Evolutionary conservation across 2,329 filamentous ascomycete species (phyloP).

Genomic region (Torrubiellomyces zombiae): DNA sequence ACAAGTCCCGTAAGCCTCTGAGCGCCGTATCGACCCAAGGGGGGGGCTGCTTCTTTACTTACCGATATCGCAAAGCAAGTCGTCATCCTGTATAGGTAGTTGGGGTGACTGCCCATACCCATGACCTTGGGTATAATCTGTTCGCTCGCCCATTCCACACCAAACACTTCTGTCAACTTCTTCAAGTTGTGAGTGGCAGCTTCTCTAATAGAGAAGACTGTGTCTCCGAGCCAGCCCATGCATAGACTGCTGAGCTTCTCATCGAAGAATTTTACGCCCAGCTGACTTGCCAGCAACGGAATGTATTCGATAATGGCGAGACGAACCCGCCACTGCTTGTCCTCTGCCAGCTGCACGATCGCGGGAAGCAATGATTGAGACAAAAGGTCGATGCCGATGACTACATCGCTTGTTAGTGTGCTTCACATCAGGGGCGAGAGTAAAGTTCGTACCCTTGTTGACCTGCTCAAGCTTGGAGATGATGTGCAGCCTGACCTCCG

Average conservation of each 20-base stretch:
- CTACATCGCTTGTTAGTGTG: too few relatives aligned
- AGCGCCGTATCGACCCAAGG: too few relatives aligned
- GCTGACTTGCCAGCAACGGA: constrained; percentile 81
- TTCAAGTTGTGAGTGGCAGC: constrained; percentile 94
- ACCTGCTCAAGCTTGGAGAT: constrained; percentile 99
- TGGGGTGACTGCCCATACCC: constrained; percentile 94
- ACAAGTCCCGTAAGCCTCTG: too few relatives aligned
- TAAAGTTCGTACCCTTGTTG: constrained; percentile 56
- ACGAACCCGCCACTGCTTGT: constrained; percentile 98
- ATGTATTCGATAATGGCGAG: constrained; percentile 99
- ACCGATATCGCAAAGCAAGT: constrained; percentile 99
- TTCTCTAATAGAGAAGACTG: constrained; percentile 95
- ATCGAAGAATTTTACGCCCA: constrained; percentile 95
- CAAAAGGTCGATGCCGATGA: constrained; percentile 93
- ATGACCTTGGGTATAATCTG: constrained; percentile 98
- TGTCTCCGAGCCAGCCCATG: constrained; percentile 97
- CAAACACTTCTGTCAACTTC: constrained; percentile 97
- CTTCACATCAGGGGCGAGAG: too few relatives aligned
- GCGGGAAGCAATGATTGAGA: constrained; percentile 93
- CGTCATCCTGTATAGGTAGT: constrained; percentile 99
- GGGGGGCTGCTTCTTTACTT: constrained; percentile 25
- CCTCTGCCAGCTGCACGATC: constrained; percentile 92
- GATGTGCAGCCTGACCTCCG: constrained; percentile 93
- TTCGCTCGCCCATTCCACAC: constrained; percentile 91
- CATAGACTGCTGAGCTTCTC: constrained; percentile 90